Evolutionary conservation across 495 filamentous ascomycete genomes (phyloP).

Genomic region (Astrothelium subdiscretum): DNA sequence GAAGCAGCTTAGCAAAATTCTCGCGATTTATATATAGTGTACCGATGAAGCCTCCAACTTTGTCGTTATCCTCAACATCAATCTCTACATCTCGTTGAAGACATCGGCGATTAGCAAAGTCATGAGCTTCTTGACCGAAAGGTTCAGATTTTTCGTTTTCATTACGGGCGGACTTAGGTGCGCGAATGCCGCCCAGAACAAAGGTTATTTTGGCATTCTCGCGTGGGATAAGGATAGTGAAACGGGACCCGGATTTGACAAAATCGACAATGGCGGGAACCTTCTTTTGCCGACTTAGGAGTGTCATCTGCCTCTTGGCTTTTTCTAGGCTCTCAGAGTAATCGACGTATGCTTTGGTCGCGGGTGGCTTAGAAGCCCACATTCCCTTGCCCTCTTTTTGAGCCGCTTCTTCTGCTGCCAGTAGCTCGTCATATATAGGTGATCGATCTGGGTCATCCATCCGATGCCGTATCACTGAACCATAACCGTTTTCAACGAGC

Average conservation of each 20-base stretch:
- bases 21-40: conserved; percentile 88
- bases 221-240: conserved; percentile 82
- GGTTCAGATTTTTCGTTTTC: conserved; percentile 76
- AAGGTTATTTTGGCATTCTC: conserved; percentile 93
- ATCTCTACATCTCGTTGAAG: conserved; percentile 96
- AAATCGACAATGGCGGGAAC: conserved; percentile 95
- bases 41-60: conserved; percentile 94
- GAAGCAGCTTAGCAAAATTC: conserved; percentile 85
- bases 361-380: conserved; percentile 77
- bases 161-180: conserved; percentile 76
- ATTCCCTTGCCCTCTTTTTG: conserved; percentile 82
- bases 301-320: conserved; percentile 81
- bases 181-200: conserved; percentile 85
- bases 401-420: conserved; percentile 78
- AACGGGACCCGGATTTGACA: conserved; percentile 89
- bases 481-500: conserved; percentile 83
- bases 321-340: conserved; percentile 88
- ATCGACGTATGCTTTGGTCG: conserved; percentile 68
- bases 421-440: conserved; percentile 83
- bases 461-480: conserved; percentile 85
- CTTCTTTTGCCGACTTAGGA: conserved; percentile 76
- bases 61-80: conserved; percentile 88
- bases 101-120: conserved; percentile 74
- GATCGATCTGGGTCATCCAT: conserved; percentile 87
- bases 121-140: conserved; percentile 88